Evolutionary conservation across 1,284 basidiomycete genomes (phyloP), one percentile per base, ranked within the genome.

Genomic region (Rhodotorula sp.): DNA sequence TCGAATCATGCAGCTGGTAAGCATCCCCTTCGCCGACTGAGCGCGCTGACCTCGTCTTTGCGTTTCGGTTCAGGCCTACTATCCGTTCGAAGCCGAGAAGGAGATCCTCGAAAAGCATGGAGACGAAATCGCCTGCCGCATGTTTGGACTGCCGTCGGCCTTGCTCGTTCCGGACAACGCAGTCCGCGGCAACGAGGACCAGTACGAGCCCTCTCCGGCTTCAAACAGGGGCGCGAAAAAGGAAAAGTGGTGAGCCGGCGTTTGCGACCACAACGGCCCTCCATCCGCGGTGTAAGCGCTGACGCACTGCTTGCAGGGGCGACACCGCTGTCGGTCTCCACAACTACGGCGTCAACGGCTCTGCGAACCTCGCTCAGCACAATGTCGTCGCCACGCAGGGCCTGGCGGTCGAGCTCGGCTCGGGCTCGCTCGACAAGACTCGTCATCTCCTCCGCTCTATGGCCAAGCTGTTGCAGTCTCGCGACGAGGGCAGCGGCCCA

Each of bases 381-480:
- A 18, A 49, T 59, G 58, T n/a, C 54, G 51, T 57, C 22, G 48
- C 60, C 29, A 45, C 58, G 26, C 37, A 63, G 33, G 71, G 73
- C 1, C 53, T 76, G 59, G 69, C 72, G 24, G 72, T 79, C 65
- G 78, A 79, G 33, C 72, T 79, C 18, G 77, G 77, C 3, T 77
- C 76, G 0, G 78, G 93, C 42, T 86, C 93, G 20, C 83, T 96
- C 53, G 86, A 91, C 78, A 95, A 97, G 84, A 97, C 95, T 1
- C 92, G 91, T 7, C 88, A 91, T 79, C 85, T 99, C 65, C 84
- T 99, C 45, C 84, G 84, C 26, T 90, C 91, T 2, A 84, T 97
- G 51, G 86, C 91, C 56, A 81, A 82, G 76, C 64, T 74, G 77
- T 45, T 75, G 6, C 60, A 70, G 49, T 48, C 66, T 1, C 48